phyloP scores from a whole-genome alignment of 177 flowering plant species.

The Tripterygium wilfordii region DNA sequence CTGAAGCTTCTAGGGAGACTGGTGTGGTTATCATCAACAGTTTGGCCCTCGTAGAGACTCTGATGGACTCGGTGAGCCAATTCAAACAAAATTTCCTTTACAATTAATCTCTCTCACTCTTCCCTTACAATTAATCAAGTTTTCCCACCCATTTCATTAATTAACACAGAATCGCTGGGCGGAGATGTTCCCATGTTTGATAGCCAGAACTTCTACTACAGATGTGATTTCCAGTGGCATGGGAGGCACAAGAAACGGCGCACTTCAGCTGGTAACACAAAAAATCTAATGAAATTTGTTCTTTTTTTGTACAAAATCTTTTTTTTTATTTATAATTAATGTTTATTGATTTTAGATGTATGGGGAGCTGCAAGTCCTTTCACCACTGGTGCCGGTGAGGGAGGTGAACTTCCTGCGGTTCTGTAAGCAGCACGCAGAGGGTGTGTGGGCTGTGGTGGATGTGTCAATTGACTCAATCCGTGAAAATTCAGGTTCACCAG shows the following conservation, averaged over 20 bases:
- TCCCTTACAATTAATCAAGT: no score
- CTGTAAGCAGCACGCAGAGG: constrained; percentile 97
- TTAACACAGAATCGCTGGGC: constrained; percentile 90
- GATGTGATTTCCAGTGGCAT: constrained; percentile 84
- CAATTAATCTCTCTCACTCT: background rate
- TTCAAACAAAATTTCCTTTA: no score
- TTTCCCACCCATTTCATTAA: no score
- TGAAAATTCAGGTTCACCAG: constrained; percentile 43
- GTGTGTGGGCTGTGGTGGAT: constrained; percentile 97
- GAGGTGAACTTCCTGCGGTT: constrained; percentile 82
- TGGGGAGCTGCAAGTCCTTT: constrained; percentile 90
- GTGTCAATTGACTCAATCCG: constrained; percentile 74
- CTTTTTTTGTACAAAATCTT: no score
- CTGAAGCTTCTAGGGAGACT: constrained; percentile 76
- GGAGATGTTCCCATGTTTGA: constrained; percentile 92
- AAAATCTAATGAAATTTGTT: background rate
- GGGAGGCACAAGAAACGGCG: constrained; percentile 93
- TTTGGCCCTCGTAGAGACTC: constrained; percentile 82
- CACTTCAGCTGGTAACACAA: constrained; percentile 74
- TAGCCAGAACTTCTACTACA: constrained; percentile 71
- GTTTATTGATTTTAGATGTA: constrained; percentile 63
- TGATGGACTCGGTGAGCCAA: constrained; percentile 83
- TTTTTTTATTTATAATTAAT: background rate
- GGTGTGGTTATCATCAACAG: constrained; percentile 91
- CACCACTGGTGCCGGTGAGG: constrained; percentile 87